These are phyloP conservation scores for Colletotrichum sp. DNA, from an alignment of 2,329 filamentous ascomycete species.

Conservation along the genomic window DNA sequence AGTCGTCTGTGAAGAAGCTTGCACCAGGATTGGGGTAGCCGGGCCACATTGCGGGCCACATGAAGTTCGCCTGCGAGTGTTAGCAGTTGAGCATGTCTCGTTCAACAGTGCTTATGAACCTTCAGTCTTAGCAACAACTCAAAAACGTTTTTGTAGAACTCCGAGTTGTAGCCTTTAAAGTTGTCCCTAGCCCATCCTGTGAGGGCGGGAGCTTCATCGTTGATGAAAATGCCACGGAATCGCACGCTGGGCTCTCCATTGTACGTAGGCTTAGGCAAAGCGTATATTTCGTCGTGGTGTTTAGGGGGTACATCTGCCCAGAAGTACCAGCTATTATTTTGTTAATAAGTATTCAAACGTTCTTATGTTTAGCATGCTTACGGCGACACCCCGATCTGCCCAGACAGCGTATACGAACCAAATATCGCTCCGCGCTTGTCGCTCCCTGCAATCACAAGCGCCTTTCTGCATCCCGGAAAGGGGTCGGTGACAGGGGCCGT, in stretches of 20 bases:
- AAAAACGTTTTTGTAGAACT: slow-evolving; percentile 67
- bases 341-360: too few relatives aligned
- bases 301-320: slow-evolving; percentile 63
- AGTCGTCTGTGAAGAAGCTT: slow-evolving; percentile 68
- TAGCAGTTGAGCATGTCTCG: background rate
- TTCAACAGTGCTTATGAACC: background rate
- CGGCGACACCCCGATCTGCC: slow-evolving; percentile 68
- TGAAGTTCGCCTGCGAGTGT: slow-evolving; percentile 59
- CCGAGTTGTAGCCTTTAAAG: slow-evolving; percentile 54
- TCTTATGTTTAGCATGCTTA: too few relatives aligned
- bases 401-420: slow-evolving; percentile 63
- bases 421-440: slow-evolving; percentile 65
- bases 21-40: slow-evolving; percentile 50
- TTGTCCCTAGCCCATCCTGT: slow-evolving; percentile 61
- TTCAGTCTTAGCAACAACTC: slow-evolving; percentile 65
- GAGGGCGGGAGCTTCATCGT: slow-evolving; percentile 66
- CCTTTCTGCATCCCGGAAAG: slow-evolving; percentile 48
- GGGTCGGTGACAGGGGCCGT: slow-evolving; percentile 49
- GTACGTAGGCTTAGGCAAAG: slow-evolving; percentile 48
- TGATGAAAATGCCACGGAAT: slow-evolving; percentile 68
- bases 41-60: slow-evolving; percentile 73
- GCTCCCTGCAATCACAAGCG: slow-evolving; percentile 62
- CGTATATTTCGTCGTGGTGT: slow-evolving; percentile 53
- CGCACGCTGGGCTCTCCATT: slow-evolving; percentile 62
- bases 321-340: slow-evolving; percentile 54